These are phyloP conservation scores for Fusarium verticillioides DNA, from an alignment of 2,329 filamentous ascomycete genomes.

Conservation along the genomic window DNA sequence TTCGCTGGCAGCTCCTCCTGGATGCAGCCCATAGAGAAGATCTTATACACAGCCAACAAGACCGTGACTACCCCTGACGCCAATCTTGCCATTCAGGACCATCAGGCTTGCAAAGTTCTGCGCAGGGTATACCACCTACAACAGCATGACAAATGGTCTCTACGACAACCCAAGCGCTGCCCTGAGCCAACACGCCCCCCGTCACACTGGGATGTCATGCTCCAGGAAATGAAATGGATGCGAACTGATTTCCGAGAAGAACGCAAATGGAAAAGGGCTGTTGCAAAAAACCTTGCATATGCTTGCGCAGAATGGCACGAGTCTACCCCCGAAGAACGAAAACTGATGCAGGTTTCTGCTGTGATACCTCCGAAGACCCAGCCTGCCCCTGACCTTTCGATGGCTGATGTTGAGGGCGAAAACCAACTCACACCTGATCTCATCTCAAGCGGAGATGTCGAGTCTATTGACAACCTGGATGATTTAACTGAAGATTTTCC, in stretches of 20 bases:
- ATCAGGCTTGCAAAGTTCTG: conserved; percentile 87
- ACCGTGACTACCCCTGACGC: conserved; percentile 88
- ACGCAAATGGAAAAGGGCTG: conserved; percentile 89
- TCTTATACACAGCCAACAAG: conserved; percentile 87
- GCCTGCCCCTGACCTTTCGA: conserved; percentile 45
- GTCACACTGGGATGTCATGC: conserved; percentile 85
- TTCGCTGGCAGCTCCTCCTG: conserved; percentile 66
- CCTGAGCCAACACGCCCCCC: conserved; percentile 81
- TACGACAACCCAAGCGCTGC: conserved; percentile 87
- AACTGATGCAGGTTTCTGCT: conserved; percentile 74
- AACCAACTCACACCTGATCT: conserved; percentile 74
- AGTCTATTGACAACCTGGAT: conserved; percentile 61
- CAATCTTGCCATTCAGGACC: conserved; percentile 83
- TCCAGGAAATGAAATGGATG: conserved; percentile 98
- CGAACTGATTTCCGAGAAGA: conserved; percentile 95
- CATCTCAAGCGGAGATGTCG: conserved; percentile 70
- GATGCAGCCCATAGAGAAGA: conserved; percentile 73
- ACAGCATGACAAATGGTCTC: conserved; percentile 90
- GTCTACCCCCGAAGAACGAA: conserved; percentile 70
- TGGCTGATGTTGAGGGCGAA: conserved; percentile 51
- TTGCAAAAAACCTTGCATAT: conserved; percentile 81
- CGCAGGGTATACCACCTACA: conserved; percentile 91
- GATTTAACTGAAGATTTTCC: conserved; percentile 54
- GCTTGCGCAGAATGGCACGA: conserved; percentile 87
- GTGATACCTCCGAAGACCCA: conserved; percentile 57